Conservation (phyloP, 305 asterid species). For the Solanum hybrid region DNA sequence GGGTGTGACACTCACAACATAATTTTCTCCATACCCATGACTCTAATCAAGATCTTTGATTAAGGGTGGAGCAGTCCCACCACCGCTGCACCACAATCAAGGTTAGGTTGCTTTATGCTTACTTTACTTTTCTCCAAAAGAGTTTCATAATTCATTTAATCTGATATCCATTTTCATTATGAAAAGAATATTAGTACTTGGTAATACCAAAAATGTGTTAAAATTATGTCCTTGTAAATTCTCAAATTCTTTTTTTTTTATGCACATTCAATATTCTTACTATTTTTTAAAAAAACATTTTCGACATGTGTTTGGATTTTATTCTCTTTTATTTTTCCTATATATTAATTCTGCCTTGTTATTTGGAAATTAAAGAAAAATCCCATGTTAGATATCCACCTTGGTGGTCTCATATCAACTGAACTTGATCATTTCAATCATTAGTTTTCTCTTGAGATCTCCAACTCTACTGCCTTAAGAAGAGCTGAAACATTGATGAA, state of each 20-base stretch:
- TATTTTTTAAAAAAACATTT: background rate
- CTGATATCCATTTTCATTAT: background rate
- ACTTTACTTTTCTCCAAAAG: background rate
- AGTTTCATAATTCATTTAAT: background rate
- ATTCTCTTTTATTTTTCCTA: background rate
- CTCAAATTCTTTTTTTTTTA: background rate
- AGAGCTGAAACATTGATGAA: background rate
- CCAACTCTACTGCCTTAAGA: slow-evolving; percentile 4
- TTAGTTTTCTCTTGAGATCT: slow-evolving; percentile 32
- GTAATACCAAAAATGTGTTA: background rate
- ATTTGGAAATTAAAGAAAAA: slow-evolving; percentile 20
- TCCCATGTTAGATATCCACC: slow-evolving; percentile 24
- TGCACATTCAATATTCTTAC: background rate
- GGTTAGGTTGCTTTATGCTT: background rate
- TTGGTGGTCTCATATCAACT: slow-evolving; percentile 30
- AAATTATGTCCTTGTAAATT: background rate
- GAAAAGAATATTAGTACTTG: background rate
- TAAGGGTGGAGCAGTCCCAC: no score
- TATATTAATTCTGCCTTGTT: slow-evolving; percentile 20
- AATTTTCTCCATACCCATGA: rapidly evolving
- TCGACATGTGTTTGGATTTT: background rate
- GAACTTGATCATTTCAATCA: slow-evolving; percentile 21
- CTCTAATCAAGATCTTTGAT: background rate
- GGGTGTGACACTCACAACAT: rapidly evolving
- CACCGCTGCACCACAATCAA: no score